Evolutionary conservation across 495 filamentous ascomycete species (phyloP).

Genomic region (Penicillium angulare): DNA sequence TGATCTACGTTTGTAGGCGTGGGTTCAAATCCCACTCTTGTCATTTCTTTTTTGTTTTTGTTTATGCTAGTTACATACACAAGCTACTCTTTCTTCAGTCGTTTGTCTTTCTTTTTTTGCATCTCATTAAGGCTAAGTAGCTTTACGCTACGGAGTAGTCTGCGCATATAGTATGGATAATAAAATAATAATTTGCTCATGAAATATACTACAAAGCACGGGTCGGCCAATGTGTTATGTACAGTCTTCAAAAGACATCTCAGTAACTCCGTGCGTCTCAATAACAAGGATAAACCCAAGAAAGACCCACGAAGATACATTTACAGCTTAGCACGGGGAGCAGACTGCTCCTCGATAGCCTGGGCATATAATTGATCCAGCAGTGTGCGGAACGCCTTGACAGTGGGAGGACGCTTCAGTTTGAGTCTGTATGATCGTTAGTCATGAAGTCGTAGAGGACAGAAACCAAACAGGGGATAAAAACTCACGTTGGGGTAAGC

Average conservation of each 20-base stretch:
- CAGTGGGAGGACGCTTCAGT: slow-evolving; percentile 88
- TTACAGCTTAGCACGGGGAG: slow-evolving; percentile 54
- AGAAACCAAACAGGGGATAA: background rate
- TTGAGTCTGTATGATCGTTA: slow-evolving; percentile 67
- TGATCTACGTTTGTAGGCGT: slow-evolving; percentile 28
- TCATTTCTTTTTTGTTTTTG: slow-evolving; percentile 22
- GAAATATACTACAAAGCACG: slow-evolving; percentile 9
- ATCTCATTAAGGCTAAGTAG: too few relatives aligned
- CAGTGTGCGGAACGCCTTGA: slow-evolving; percentile 68
- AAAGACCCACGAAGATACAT: background rate
- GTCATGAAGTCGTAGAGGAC: slow-evolving; percentile 15
- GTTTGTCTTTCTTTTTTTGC: too few relatives aligned
- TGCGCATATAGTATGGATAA: too few relatives aligned
- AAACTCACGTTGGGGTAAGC: slow-evolving; percentile 90
- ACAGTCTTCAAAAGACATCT: too few relatives aligned
- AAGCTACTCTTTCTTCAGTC: too few relatives aligned
- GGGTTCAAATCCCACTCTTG: slow-evolving; percentile 49
- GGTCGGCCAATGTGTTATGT: background rate
- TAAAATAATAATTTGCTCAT: too few relatives aligned
- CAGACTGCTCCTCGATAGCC: slow-evolving; percentile 49
- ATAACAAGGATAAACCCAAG: background rate
- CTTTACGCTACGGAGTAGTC: too few relatives aligned
- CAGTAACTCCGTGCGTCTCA: background rate
- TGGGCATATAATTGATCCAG: slow-evolving; percentile 84
- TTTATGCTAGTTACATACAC: background rate